Percentiles rank a stretch among this genome's conserved stretches.
Evolutionary conservation across 306 rosid species (phyloP).

Genomic region (Prunus salicina): DNA sequence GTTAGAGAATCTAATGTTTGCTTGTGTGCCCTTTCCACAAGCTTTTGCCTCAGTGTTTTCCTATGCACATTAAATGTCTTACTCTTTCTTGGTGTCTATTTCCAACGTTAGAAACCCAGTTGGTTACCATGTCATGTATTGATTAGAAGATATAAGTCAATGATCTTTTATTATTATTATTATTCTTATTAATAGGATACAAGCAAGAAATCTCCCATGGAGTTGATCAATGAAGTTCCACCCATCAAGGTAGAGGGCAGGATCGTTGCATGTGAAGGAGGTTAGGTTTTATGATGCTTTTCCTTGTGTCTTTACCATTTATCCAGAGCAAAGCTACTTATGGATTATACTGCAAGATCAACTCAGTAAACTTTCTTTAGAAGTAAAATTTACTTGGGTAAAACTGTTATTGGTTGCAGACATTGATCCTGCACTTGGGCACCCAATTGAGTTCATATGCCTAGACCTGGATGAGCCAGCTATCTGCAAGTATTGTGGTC

Average conservation of each 20-base stretch:
- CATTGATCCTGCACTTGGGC: conserved; percentile 76
- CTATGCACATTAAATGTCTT: background rate
- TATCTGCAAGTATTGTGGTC: conserved; percentile 90
- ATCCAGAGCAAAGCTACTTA: background rate
- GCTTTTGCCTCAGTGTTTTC: background rate
- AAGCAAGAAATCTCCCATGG: conserved; percentile 96
- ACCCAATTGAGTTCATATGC: conserved; percentile 89
- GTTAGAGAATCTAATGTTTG: background rate
- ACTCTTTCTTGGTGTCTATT: background rate
- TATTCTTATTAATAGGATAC: conserved; percentile 48
- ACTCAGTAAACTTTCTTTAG: background rate
- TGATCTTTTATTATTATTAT: background rate
- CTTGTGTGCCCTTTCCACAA: background rate
- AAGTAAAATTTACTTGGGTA: background rate
- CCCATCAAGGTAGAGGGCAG: conserved; percentile 93
- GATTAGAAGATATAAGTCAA: background rate
- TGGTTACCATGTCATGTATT: background rate
- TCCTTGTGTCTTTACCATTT: background rate
- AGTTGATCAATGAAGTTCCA: conserved; percentile 93
- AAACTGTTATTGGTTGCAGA: conserved; percentile 51
- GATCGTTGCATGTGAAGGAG: conserved; percentile 97
- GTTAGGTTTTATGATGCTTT: conserved; percentile 32
- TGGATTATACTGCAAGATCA: background rate
- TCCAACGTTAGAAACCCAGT: background rate
- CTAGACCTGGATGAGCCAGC: conserved; percentile 77